phyloP scores from a whole-genome alignment of 805 yeast species.

The Lipomyces kockii region DNA sequence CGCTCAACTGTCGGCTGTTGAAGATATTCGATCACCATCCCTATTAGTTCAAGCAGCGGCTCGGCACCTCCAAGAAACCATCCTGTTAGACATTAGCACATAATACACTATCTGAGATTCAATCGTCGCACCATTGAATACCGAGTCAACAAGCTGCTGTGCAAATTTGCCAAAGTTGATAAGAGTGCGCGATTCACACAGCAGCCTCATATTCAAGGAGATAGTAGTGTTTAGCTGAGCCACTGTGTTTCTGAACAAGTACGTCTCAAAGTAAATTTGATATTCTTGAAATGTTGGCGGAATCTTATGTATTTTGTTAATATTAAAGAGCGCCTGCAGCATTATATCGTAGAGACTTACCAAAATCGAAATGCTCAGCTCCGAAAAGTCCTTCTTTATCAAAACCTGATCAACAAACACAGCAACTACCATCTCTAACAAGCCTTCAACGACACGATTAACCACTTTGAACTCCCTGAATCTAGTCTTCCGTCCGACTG shows the following conservation, averaged over 20 bases:
- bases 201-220: constrained; percentile 25
- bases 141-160: constrained; percentile 32
- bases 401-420: constrained; percentile 36
- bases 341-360: constrained; percentile 7
- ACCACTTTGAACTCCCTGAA: constrained; percentile 28
- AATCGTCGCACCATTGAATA: constrained; percentile 28
- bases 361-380: constrained; percentile 30
- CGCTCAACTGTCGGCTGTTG: constrained; percentile 32
- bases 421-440: constrained; percentile 38
- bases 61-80: constrained; percentile 38
- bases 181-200: constrained; percentile 33
- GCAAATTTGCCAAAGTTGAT: constrained; percentile 32
- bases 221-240: constrained; percentile 33
- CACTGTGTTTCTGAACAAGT: constrained; percentile 35
- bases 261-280: constrained; percentile 38
- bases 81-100: constrained; percentile 17
- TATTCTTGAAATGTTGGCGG: constrained; percentile 37
- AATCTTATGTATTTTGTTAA: constrained; percentile 14
- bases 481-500: constrained; percentile 5
- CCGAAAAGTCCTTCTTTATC: constrained; percentile 36
- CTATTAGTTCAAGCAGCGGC: constrained; percentile 35
- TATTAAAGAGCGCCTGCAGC: background rate
- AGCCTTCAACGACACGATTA: constrained; percentile 36
- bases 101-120: background rate
- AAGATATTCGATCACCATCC: constrained; percentile 36